Evolutionary conservation across 768 basidiomycete species (phyloP).

Genomic region (Serendipita sp.): DNA sequence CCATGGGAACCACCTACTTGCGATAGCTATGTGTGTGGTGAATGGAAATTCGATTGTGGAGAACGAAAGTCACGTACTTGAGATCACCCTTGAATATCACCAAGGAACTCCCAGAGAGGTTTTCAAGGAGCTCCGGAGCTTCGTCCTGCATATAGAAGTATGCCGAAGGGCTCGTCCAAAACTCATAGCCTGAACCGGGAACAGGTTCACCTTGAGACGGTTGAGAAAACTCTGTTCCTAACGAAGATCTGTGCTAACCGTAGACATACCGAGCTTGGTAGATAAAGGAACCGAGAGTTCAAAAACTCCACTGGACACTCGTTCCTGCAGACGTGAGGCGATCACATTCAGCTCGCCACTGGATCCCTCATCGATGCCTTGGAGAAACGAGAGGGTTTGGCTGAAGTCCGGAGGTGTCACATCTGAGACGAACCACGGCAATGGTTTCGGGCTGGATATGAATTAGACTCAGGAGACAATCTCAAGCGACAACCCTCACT

Average conservation of each 20-base stretch:
- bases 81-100: conserved; percentile 92
- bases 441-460: conserved; percentile 63
- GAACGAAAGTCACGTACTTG: conserved; percentile 43
- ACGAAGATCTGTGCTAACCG: conserved; percentile 23
- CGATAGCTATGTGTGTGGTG: conserved; percentile 41
- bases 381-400: conserved; percentile 38
- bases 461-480: neutral
- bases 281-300: conserved; percentile 49
- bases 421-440: conserved; percentile 97
- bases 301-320: conserved; percentile 60
- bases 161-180: conserved; percentile 63
- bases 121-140: conserved; percentile 35
- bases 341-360: conserved; percentile 31
- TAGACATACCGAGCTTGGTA: conserved; percentile 40
- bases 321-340: conserved; percentile 53
- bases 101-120: conserved; percentile 40
- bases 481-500: conserved; percentile 35
- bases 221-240: neutral
- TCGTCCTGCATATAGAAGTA: conserved; percentile 57
- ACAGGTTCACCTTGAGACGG: conserved; percentile 16
- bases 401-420: conserved; percentile 78
- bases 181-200: conserved; percentile 24
- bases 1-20: conserved; percentile 41
- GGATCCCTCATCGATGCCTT: conserved; percentile 1
- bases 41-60: neutral